Evolutionary conservation across 441 rosid species (phyloP), one percentile per base, ranked within the genome.

Genomic region (Corymbia citriodora): DNA sequence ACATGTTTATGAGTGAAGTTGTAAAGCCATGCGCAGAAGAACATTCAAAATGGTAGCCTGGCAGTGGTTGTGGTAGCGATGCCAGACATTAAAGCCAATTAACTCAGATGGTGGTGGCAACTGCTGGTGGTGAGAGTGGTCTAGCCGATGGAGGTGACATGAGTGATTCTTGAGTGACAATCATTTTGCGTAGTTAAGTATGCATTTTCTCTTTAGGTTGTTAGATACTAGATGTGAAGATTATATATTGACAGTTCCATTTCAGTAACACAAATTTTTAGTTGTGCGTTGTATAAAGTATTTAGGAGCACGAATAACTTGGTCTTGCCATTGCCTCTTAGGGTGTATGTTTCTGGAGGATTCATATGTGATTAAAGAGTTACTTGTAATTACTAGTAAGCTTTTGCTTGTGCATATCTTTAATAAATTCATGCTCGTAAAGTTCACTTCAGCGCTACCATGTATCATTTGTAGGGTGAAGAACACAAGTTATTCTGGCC

Each of bases 401-500:
- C 49, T 36, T 72, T 72, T 10, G 49, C 49, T 3, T 72, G 8
- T 72, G 82, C 85, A 40, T 45, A 7, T 79, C 4, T 79, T 21
- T n/a, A 21, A 40, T 40, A 79, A 13, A 40, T 6, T 40, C 23
- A 13, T 45, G 52, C 85, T 25, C 4, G n/a, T 21, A 21, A 79
- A 79, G 85, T 79, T 79, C 16, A 40, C 17, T 52, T 40, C 29
- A 23, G 85, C 10, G 1, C 40, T 10, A 59, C 53, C 40, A 88
- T 87, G 87, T 92, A 36, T 89, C 59, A 59, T 53, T 93, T 90
- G 55, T 94, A 97, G 99, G 99, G 98, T 89, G 98, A 98, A 94
- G 92, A 93, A 91, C 95, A 96, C 90, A 94, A 96, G 92, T 89
- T 96, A 83, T 91, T 94, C 88, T 97, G 99, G 98, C 99, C 97